Evolutionary conservation across 2,329 filamentous ascomycete species (phyloP).

Genomic region (Cercospora berteroae): DNA sequence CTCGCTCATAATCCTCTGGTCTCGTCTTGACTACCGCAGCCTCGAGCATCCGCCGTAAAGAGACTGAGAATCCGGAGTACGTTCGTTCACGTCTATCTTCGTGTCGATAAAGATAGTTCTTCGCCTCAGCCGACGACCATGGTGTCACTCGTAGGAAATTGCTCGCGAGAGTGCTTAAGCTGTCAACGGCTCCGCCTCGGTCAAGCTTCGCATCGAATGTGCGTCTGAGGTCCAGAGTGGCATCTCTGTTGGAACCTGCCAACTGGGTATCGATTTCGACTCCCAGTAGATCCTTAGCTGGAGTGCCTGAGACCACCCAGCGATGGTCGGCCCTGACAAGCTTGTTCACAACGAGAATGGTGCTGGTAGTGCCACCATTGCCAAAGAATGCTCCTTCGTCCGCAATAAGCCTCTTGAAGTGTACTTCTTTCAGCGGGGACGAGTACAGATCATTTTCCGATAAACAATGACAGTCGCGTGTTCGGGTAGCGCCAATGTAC

Average conservation of each 20-base stretch:
- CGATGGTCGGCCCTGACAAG: conserved; percentile 63
- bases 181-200: conserved; percentile 52
- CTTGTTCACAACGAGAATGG: conserved; percentile 54
- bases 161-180: conserved; percentile 61
- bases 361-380: conserved; percentile 64
- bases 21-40: conserved; percentile 75
- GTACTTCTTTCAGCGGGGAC: conserved; percentile 67
- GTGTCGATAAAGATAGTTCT: conserved; percentile 62
- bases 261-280: conserved; percentile 59
- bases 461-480: conserved; percentile 47
- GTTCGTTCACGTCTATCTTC: conserved; percentile 53
- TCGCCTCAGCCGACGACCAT: conserved; percentile 66
- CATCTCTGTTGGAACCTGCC: conserved; percentile 18
- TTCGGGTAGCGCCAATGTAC: conserved; percentile 47
- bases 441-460: conserved; percentile 46
- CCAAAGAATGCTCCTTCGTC: conserved; percentile 89
- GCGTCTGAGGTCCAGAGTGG: conserved; percentile 42
- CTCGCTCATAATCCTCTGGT: conserved; percentile 64
- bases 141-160: conserved; percentile 75
- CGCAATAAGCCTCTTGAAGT: conserved; percentile 85
- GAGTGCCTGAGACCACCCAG: conserved; percentile 90
- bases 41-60: conserved; percentile 68
- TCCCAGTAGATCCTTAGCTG: conserved; percentile 78
- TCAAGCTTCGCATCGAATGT: conserved; percentile 43
- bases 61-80: conserved; percentile 60